Evolutionary conservation across 331 rosid genomes (phyloP), one percentile per base, ranked within the genome.

Genomic region (Saraca asoca): DNA sequence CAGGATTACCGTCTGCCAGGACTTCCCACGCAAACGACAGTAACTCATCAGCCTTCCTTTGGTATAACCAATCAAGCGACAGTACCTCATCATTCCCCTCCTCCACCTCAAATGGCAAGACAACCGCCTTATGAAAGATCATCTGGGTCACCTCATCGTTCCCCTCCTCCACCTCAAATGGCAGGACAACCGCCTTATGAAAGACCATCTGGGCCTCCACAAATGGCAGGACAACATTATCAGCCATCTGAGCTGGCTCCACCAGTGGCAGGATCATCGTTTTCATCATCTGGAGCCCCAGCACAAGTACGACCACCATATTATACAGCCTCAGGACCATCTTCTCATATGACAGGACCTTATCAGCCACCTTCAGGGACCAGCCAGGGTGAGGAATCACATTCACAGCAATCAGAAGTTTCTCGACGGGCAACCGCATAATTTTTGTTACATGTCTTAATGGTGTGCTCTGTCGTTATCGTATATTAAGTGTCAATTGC

Each of bases 401-500:
- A 66, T 73, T 75, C 72, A 24, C 76, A 55, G 46, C 76, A 81
- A 72, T 38, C 81, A 17, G 87, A 73, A 79, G 68, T 54, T 12
- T 71, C 82, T 31, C 82, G 68, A 66, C 71, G 79, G 74, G 85
- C 69, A 79, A 83, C 81, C 18, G 71, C 70, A 54, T 82, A 80
- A 80, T 76, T 58, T 72, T 78, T 64, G 43, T 66, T 67, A 57
- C 34, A 42, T 48, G 29, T n/a, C 72, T 62, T 75, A 58, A 68
- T 37, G 38, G 52, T 72, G 64, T 67, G 57, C 46, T 66, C 33
- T 42, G 35, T 51, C 75, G 61, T 69, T 69, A 34, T 24, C 31
- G 9, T 62, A 14, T 62, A 51, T 43, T 4, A 12, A 17, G 73
- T 34, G 57, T 59, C 58, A 59, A 60, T 51, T 31, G 18, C 49